Evolutionary conservation across 2,329 filamentous ascomycete genomes (phyloP), one percentile per base, ranked within the genome.

Genomic region (Nemania diffusa): DNA sequence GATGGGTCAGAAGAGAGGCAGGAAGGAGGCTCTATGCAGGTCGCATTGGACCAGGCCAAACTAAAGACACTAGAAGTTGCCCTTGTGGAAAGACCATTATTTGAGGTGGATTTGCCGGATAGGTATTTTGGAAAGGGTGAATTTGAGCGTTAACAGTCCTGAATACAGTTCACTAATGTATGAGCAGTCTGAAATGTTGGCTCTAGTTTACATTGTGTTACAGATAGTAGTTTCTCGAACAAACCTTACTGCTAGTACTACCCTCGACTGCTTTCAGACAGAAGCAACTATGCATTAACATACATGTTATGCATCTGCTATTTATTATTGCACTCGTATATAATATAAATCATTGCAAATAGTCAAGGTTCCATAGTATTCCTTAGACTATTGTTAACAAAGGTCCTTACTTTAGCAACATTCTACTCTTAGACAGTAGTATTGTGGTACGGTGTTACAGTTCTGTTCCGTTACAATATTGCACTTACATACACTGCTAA

Each of bases 31-130:
- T 53, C 62, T 9, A 63, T 65, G 13, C 58, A 66, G 37, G 58
- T 48, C 7, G 40, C 59, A 7, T 56, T 58, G 15, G 62, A 67
- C 13, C 61, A 53, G n/a, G 55, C 57, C 42, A 58, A 61, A n/a
- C 65, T 50, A 27, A 74, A 79, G 73, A 79, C 82, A 11, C 80
- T 92, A 4, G 96, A 99, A 80, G 92, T 97, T 53, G 94, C 93
- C 1, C 83, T 98, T 58, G 89, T 98, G 15, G 95, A 98, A 83
- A 84, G 94, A 74, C 94, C 95, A 22, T 85, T 90, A 73, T 96
- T 92, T 89, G 92, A 97, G 79, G 84, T 94, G 67, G 91, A 94
- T 71, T 82, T 94, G 77, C 90, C 91, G 2, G 90, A 91, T 72
- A 85, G 90, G 61, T 95, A 91, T 79, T 85, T 88, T 73, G 87